Evolutionary conservation across 768 basidiomycete species (phyloP).

Genomic region (Neoboletus subvelutipes): DNA sequence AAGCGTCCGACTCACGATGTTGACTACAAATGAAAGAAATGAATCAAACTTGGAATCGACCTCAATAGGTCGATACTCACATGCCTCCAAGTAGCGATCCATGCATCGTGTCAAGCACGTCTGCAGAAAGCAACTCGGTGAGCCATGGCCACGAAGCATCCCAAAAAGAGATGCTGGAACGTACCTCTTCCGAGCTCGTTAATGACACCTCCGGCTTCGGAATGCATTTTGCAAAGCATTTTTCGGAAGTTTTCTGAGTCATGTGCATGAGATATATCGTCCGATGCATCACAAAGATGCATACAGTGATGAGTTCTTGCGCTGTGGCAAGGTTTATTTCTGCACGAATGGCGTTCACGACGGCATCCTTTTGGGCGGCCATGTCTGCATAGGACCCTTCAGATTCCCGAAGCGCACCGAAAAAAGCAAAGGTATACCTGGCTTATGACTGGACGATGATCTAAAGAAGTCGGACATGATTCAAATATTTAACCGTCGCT

Average conservation of each 20-base stretch:
- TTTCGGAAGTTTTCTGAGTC: constrained; percentile 71
- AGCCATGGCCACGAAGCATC: neutral
- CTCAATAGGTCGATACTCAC: constrained; percentile 44
- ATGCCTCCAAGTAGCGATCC: constrained; percentile 83
- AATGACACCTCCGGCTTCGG: constrained; percentile 71
- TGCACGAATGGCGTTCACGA: constrained; percentile 63
- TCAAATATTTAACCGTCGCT: neutral
- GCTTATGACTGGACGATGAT: constrained; percentile 33
- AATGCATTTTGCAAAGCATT: constrained; percentile 76
- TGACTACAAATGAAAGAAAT: constrained; percentile 48
- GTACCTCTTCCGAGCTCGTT: constrained; percentile 71
- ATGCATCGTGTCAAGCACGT: constrained; percentile 74
- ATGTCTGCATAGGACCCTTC: constrained; percentile 30
- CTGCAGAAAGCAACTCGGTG: constrained; percentile 35
- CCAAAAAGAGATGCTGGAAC: neutral
- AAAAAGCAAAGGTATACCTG: constrained; percentile 18
- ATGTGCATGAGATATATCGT: neutral
- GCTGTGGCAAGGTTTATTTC: constrained; percentile 75
- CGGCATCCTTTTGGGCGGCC: constrained; percentile 39
- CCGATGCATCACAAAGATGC: neutral
- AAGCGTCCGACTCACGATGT: constrained; percentile 73
- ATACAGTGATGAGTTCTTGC: constrained; percentile 78
- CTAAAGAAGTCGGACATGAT: constrained; percentile 58
- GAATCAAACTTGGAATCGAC: constrained; percentile 1
- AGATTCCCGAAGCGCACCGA: neutral